phyloP scores from a whole-genome alignment of 2,329 filamentous ascomycete genomes.

The Mariannaea sp. region DNA sequence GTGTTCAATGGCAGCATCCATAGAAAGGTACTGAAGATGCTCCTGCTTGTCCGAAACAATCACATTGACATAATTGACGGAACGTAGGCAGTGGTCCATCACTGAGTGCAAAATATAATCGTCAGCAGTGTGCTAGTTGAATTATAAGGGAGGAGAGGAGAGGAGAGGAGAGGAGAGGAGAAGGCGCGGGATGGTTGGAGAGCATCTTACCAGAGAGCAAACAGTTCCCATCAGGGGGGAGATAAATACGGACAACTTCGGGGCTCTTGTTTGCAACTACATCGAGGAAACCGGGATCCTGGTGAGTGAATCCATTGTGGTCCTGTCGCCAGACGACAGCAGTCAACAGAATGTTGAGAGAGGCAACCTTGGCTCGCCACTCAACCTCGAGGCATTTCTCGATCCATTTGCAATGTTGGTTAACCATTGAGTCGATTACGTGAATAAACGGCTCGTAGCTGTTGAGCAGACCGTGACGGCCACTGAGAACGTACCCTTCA shows the following conservation, averaged over 20 bases:
- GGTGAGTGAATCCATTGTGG: constrained; percentile 83
- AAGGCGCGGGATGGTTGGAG: too few relatives aligned
- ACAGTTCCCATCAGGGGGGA: constrained; percentile 80
- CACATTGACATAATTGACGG: constrained; percentile 80
- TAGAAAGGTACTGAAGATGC: constrained; percentile 75
- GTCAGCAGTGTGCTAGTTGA: constrained; percentile 23
- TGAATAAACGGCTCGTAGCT: constrained; percentile 85
- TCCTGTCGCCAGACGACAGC: constrained; percentile 82
- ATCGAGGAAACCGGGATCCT: constrained; percentile 80
- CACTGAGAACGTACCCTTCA: constrained; percentile 77
- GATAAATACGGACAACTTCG: constrained; percentile 79
- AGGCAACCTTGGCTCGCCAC: constrained; percentile 75
- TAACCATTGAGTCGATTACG: constrained; percentile 84
- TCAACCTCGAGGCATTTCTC: constrained; percentile 81
- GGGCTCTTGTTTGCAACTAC: constrained; percentile 81
- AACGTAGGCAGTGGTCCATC: constrained; percentile 76
- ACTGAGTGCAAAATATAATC: constrained; percentile 48
- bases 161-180: too few relatives aligned
- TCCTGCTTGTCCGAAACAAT: constrained; percentile 81
- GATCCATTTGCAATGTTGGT: constrained; percentile 85
- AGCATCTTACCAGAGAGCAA: constrained; percentile 61
- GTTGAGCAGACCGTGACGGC: constrained; percentile 77
- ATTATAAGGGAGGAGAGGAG: too few relatives aligned
- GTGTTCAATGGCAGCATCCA: constrained; percentile 74
- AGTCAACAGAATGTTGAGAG: constrained; percentile 79